phyloP scores from a whole-genome alignment of 1,284 basidiomycete genomes.

The Leccinum fuscescens region DNA sequence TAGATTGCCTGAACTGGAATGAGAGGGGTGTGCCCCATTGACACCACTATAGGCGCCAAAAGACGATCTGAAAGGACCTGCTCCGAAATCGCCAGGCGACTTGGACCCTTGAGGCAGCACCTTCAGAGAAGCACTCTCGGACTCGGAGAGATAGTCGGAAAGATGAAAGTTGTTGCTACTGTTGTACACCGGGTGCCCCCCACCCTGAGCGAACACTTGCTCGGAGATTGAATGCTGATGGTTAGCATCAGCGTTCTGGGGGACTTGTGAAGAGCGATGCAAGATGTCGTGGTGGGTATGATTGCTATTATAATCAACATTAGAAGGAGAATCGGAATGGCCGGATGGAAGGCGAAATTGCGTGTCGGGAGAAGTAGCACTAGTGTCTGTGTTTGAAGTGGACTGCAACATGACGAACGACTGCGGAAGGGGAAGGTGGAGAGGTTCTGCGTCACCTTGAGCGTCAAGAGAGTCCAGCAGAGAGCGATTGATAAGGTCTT shows the following conservation, averaged over 20 bases:
- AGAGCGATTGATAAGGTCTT: slow-evolving; percentile 80
- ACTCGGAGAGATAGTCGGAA: slow-evolving; percentile 39
- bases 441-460: slow-evolving; percentile 73
- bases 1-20: slow-evolving; percentile 23
- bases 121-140: slow-evolving; percentile 41
- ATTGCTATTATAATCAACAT: slow-evolving; percentile 33
- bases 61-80: slow-evolving; percentile 35
- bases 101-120: slow-evolving; percentile 38
- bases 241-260: slow-evolving; percentile 34
- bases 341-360: slow-evolving; percentile 49
- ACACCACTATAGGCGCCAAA: slow-evolving; percentile 37
- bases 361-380: slow-evolving; percentile 50
- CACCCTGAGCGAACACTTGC: slow-evolving; percentile 28
- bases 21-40: slow-evolving; percentile 24
- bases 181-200: slow-evolving; percentile 46
- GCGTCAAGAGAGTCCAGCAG: slow-evolving; percentile 76
- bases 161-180: slow-evolving; percentile 40
- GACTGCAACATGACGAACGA: slow-evolving; percentile 30
- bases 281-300: slow-evolving; percentile 37
- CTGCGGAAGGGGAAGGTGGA: slow-evolving; percentile 35
- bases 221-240: slow-evolving; percentile 36
- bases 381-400: slow-evolving; percentile 50
- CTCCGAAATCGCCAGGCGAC: slow-evolving; percentile 40
- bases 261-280: slow-evolving; percentile 35
- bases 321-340: slow-evolving; percentile 50